phyloP scores from a whole-genome alignment of 2,329 filamentous ascomycete species.

The Talaromyces rugulosus region DNA sequence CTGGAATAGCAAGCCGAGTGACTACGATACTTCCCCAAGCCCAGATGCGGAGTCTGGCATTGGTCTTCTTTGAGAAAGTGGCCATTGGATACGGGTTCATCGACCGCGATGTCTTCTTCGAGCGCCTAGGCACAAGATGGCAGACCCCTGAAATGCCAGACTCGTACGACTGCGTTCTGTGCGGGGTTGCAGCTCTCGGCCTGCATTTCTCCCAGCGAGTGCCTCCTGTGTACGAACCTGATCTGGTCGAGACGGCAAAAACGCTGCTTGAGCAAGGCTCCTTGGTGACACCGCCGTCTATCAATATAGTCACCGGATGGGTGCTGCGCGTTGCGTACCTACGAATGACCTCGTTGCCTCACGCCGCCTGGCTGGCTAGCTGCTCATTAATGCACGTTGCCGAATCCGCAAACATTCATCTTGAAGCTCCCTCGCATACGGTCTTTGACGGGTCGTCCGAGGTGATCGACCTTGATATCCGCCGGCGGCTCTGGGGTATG shows the following conservation, averaged over 20 bases:
- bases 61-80: conserved; percentile 51
- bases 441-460: conserved; percentile 8
- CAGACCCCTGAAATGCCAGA: conserved; percentile 20
- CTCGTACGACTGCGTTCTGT: conserved; percentile 47
- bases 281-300: conserved; percentile 22
- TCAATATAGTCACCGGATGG: conserved; percentile 41
- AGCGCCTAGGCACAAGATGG: conserved; percentile 28
- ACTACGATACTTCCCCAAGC: conserved; percentile 45
- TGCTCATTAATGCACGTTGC: conserved; percentile 46
- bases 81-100: conserved; percentile 52
- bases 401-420: conserved; percentile 46
- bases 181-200: conserved; percentile 54
- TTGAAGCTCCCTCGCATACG: conserved; percentile 19
- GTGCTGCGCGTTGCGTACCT: conserved; percentile 52
- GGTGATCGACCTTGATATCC: conserved; percentile 30
- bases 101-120: conserved; percentile 24
- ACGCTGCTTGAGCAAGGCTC: conserved; percentile 43
- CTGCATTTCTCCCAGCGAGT: conserved; percentile 48
- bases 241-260: conserved; percentile 46
- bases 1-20: conserved; percentile 28
- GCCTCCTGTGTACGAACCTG: conserved; percentile 40
- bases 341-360: conserved; percentile 50
- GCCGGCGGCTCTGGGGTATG: conserved; percentile 46
- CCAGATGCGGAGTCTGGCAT: conserved; percentile 45
- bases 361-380: conserved; percentile 37